Evolutionary conservation across 768 basidiomycete genomes (phyloP).

Genomic region (Boletus fagicola): DNA sequence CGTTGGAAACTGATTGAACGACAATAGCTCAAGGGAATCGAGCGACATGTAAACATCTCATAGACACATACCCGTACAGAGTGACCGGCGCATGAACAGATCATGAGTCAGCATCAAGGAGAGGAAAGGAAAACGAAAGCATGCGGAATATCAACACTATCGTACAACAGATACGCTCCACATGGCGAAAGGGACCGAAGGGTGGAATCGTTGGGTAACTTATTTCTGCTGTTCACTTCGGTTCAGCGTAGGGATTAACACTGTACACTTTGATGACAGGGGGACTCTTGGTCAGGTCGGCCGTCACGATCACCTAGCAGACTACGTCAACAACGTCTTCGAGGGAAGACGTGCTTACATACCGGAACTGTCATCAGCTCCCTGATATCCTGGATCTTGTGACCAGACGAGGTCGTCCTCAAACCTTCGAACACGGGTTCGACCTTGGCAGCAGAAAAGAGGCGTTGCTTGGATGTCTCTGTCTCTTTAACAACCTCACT

Average conservation of each 20-base stretch:
- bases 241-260: slow-evolving; percentile 83
- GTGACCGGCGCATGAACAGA: slow-evolving; percentile 28
- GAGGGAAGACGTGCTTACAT: slow-evolving; percentile 32
- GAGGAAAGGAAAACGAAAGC: slow-evolving; percentile 32
- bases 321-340: slow-evolving; percentile 6
- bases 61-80: slow-evolving; percentile 30
- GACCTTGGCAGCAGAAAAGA: slow-evolving; percentile 71
- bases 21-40: slow-evolving; percentile 18
- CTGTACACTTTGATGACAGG: slow-evolving; percentile 98
- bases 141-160: slow-evolving; percentile 29
- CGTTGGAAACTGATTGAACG: slow-evolving; percentile 12
- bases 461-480: slow-evolving; percentile 76
- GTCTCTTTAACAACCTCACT: slow-evolving; percentile 37
- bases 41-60: slow-evolving; percentile 26
- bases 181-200: slow-evolving; percentile 4
- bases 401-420: slow-evolving; percentile 68
- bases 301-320: slow-evolving; percentile 85
- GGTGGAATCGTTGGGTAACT: slow-evolving; percentile 13
- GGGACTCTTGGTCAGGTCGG: slow-evolving; percentile 92
- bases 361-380: slow-evolving; percentile 94
- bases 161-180: slow-evolving; percentile 27
- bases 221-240: slow-evolving; percentile 37
- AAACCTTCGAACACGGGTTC: slow-evolving; percentile 84
- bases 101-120: slow-evolving; percentile 32
- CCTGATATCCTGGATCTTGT: slow-evolving; percentile 92